Conservation (phyloP, 106 monocot genomes). For the Acorus calamus region DNA sequence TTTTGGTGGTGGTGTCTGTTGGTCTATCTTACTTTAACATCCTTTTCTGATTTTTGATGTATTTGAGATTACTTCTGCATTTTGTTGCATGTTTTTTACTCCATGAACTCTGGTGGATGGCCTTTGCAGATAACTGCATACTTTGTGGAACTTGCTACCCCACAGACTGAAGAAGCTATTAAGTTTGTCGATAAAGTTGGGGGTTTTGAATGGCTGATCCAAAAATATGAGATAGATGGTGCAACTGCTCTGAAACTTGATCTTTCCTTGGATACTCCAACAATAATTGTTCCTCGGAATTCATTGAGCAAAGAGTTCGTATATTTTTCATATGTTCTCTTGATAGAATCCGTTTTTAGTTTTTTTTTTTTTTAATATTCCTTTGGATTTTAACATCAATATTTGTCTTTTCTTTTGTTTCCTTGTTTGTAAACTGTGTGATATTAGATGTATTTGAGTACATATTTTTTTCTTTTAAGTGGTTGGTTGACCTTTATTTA, state of each 20-base stretch:
- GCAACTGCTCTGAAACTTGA: constrained; percentile 71
- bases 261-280: constrained; percentile 79
- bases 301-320: constrained; percentile 76
- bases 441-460: too few species aligned
- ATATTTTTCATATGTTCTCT: neutral
- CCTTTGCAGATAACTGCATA: constrained; percentile 70
- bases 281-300: constrained; percentile 67
- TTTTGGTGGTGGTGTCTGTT: too few species aligned
- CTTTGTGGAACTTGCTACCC: constrained; percentile 92
- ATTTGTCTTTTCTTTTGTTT: too few species aligned
- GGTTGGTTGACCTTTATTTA: too few species aligned
- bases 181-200: constrained; percentile 97
- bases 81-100: neutral
- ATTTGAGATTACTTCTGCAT: neutral
- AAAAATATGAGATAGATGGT: constrained; percentile 94
- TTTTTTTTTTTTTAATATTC: neutral
- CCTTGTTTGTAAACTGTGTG: too few species aligned
- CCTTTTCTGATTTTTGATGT: too few species aligned
- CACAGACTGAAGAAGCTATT: constrained; percentile 89
- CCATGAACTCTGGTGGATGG: constrained; percentile 1
- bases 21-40: too few species aligned
- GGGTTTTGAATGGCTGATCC: constrained; percentile 81
- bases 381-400: too few species aligned
- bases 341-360: neutral
- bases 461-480: too few species aligned